Evolutionary conservation across 2,329 filamentous ascomycete species (phyloP).

Genomic region (Tolypocladium pustulatum): DNA sequence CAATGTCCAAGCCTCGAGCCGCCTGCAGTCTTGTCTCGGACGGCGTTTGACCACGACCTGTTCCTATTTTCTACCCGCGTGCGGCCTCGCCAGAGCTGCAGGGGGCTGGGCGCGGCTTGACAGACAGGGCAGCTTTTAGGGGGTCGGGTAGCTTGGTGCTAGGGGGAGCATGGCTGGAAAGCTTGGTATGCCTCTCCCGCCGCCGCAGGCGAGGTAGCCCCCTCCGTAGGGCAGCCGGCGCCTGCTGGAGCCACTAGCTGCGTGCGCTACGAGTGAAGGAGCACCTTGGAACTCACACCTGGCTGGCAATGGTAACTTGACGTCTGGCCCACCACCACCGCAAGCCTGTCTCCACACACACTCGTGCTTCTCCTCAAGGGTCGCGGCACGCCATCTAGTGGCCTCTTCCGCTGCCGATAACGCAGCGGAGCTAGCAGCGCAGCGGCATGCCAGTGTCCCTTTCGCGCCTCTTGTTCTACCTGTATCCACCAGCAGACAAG

Average conservation of each 20-base stretch:
- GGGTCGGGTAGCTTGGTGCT: too few relatives aligned
- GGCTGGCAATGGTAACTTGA: neutral
- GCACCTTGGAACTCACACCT: neutral
- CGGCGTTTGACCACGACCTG: neutral
- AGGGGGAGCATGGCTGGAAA: too few relatives aligned
- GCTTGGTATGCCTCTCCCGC: neutral
- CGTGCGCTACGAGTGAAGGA: neutral
- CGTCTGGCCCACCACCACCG: neutral
- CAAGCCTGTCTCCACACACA: neutral
- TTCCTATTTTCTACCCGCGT: neutral
- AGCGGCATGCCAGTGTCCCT: neutral
- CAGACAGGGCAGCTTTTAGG: neutral
- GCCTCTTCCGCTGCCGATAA: neutral
- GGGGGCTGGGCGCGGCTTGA: neutral
- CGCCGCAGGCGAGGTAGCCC: neutral
- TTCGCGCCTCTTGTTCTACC: neutral
- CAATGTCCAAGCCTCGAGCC: neutral
- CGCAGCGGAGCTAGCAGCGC: neutral
- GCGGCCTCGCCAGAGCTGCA: neutral
- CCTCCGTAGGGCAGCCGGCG: neutral
- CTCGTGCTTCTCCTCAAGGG: neutral
- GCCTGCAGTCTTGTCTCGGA: neutral
- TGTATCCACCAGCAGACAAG: neutral
- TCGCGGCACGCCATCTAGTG: neutral
- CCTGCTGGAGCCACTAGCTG: neutral